Base-by-base conservation (phyloP, 1,284 basidiomycete species). In the Golubevia sp. region DNA sequence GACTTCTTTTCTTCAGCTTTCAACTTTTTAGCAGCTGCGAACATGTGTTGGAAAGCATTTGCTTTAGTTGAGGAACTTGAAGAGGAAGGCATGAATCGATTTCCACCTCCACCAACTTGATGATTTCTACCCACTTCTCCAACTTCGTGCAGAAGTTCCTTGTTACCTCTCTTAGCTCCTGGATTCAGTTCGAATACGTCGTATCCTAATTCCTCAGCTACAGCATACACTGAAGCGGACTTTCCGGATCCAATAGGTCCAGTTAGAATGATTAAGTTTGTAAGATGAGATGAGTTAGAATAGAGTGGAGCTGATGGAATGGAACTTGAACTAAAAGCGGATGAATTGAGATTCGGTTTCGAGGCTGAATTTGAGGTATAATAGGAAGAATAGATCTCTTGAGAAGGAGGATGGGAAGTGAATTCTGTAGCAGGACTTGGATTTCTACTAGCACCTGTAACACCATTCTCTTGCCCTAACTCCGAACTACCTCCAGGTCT, bases 131-230 rank as follows among this genome's bases (percentile, higher is more conserved):
- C 92, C 0, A 97, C 92, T 70, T 97, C 93, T 8, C 97, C 97
- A 23, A 99, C 90, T 63, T 96, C 88, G 59, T 88, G 86, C 59
- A 91, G 89, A 62, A 99, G 85, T 67, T 90, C 92, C 38, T 90
- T 87, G 1, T 91, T 92, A 52, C 89, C 92, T 23, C 97, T 88
- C 76, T 89, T 91, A 63, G 95, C 90, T 2, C 97, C 97, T n/a
- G 97, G 92, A 84, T 94, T 93, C 7, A 99, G 92, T 84, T 99
- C 97, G 77, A 99, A 97, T 11, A 99, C 90, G 58, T 97, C 92
- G 91, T 92, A 99, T 3, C 91, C 93, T 21, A 99, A 87, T 84
- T 98, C 69, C 3, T 66, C 23, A 24, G 81, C 81, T 59, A 76
- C 80, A 2, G 81, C 81, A 56, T 80, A 77, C 25, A 82, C 74